Conservation (phyloP, 1,139 yeast species). For the Yamadazyma buinensis region DNA sequence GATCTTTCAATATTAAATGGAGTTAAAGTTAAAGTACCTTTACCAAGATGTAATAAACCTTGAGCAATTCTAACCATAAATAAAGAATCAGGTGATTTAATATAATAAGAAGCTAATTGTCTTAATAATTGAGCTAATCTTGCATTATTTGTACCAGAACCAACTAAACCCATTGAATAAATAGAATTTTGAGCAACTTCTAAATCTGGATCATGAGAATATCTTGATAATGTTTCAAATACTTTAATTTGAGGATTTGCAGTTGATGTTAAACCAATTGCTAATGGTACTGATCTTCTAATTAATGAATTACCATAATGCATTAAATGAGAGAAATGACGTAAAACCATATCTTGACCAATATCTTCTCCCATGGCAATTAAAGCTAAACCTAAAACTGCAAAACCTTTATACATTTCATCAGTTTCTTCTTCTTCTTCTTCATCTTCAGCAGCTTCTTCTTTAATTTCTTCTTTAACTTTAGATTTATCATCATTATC, state of each 20-base stretch:
- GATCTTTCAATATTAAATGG: slow-evolving; percentile 91
- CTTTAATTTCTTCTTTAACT: slow-evolving; percentile 9
- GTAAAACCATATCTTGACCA: slow-evolving; percentile 95
- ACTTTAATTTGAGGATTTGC: slow-evolving; percentile 97
- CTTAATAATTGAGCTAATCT: slow-evolving; percentile 93
- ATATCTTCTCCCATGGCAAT: slow-evolving; percentile 98
- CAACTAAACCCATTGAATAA: slow-evolving; percentile 95
- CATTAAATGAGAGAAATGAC: slow-evolving; percentile 97
- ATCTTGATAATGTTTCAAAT: slow-evolving; percentile 91
- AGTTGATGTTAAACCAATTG: slow-evolving; percentile 92
- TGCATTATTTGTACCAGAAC: slow-evolving; percentile 98
- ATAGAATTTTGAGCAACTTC: slow-evolving; percentile 96
- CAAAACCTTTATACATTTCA: slow-evolving; percentile 77
- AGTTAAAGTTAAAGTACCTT: slow-evolving; percentile 85
- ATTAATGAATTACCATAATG: slow-evolving; percentile 94
- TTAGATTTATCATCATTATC: neutral
- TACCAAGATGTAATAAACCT: slow-evolving; percentile 92
- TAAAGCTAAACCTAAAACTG: slow-evolving; percentile 90
- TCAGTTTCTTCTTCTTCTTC: slow-evolving; percentile 46
- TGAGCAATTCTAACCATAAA: slow-evolving; percentile 95
- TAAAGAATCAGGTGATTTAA: slow-evolving; percentile 84
- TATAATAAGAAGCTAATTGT: slow-evolving; percentile 90
- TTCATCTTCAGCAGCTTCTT: slow-evolving; percentile 23
- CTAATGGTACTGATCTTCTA: slow-evolving; percentile 93
- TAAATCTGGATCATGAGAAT: slow-evolving; percentile 92